Base-by-base conservation (phyloP, 495 filamentous ascomycete genomes). In the Tuber indicum region DNA sequence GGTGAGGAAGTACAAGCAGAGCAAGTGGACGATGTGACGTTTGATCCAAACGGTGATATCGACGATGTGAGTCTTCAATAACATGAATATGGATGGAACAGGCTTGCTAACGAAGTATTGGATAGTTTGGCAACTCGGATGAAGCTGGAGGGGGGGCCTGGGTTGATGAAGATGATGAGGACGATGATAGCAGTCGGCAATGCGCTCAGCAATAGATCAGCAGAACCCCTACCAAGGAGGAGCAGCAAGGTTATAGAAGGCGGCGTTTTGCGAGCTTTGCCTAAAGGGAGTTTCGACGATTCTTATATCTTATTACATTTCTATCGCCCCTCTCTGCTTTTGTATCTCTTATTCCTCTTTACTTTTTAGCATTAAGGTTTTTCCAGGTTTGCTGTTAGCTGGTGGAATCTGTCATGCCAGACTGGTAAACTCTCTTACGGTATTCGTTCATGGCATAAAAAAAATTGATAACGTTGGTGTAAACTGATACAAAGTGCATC, bases 21-120 rank as follows among this genome's bases (percentile, higher is more conserved):
- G 4, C 89, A 91, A 58, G 86, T 94, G 23, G 96, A 98, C 75
- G 94, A 98, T 69, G 94, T 97, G 6, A 88, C 92, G 14, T 97
- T 91, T 81, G 91, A 96, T 66, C 88, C 88, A n/a, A 89, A 92
- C 82, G 94, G 90, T 16, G 88, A 92, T 76, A 87, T 97, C 62
- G 93, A 97, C 32, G 89, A 93, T 62, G 93, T 94, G 81, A 85
- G 88, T 86, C 72, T 19, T 36, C 58, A 66, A 36, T 32, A 36
- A 66, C 32, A 66, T 66, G 26, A 52, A 52, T n/a, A 71, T 44
- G 45, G 23, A 23, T 17, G 3, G 66, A 45, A 36, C 69, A 16
- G 36, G 21, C 17, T 72, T 39, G 26, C 39, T 75, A 70, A 72
- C 62, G 39, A 82, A 71, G 80, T 52, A 14, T 70, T 26, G 39